A percentile compares a stretch with the other conserved stretches of the same genome.
Conservation (phyloP, 2,329 filamentous ascomycete species). For the Microdochium paspali region DNA sequence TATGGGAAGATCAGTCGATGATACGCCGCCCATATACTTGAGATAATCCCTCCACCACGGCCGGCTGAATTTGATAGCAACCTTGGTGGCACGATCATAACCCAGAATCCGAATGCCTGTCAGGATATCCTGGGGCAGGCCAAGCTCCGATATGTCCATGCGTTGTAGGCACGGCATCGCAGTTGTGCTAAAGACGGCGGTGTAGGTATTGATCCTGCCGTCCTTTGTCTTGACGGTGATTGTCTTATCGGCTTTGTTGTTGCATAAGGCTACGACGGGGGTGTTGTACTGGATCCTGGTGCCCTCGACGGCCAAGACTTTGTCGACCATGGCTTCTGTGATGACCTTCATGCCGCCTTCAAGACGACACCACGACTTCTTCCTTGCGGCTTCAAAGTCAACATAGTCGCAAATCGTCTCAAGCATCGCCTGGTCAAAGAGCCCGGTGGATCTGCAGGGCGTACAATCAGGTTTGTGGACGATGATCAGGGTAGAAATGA, state of each 20-base stretch:
- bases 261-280: too few species aligned
- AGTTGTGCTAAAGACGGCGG: conserved; percentile 20
- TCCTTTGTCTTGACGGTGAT: too few species aligned
- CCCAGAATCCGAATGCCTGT: conserved; percentile 18
- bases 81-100: conserved; percentile 21
- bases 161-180: conserved; percentile 16
- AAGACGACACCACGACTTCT: conserved; percentile 6
- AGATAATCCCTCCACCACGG: conserved; percentile 21
- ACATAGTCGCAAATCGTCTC: conserved; percentile 8
- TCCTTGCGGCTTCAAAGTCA: conserved; percentile 5
- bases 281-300: too few species aligned
- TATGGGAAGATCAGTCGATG: conserved; percentile 19
- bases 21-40: conserved; percentile 19
- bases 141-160: conserved; percentile 15
- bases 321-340: too few species aligned
- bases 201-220: conserved; percentile 7
- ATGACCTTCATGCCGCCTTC: conserved; percentile 7
- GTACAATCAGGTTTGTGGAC: conserved; percentile 1
- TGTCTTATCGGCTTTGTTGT: too few species aligned
- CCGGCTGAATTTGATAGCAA: conserved; percentile 22
- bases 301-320: too few species aligned
- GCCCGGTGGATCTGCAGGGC: conserved; percentile 3
- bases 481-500: neutral
- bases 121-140: conserved; percentile 13
- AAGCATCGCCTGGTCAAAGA: conserved; percentile 9